Evolutionary conservation across 106 monocot species (phyloP), one percentile per base, ranked within the genome.

Genomic region (Dendrobium catenatum): DNA sequence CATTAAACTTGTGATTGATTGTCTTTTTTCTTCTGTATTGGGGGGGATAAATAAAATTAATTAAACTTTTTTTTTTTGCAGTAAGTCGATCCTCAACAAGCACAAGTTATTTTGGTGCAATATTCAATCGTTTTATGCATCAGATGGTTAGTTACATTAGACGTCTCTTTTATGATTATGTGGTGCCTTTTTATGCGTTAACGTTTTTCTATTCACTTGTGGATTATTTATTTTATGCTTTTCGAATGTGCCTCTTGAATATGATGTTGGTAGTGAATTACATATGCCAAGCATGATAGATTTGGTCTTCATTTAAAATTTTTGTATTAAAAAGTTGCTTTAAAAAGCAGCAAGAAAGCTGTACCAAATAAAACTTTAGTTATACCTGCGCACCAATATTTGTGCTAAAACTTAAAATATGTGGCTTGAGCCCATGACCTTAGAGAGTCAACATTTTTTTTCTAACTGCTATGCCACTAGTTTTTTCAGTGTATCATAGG

Each of bases 91-190:
- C 15, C 13, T 70, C 70, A 70, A 9, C 70, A 27, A 70, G 70
- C 70, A 70, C 37, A 70, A 70, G 31, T 3, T 70, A 70, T 70
- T 70, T 70, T 70, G 70, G 70, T 70, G 70, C 70, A 37, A 13
- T 11, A 31, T 31, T 70, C 13, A 70, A 9, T 70, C 70, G 4
- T 8, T 15, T 17, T 70, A 29, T 70, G 70, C 33, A 70, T 31
- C 27, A 27, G 1, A 31, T 70, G 70, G 70, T 70, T 70, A 70
- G 70, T 70, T 68, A 19, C 29, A 68, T 68, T 70, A 61, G 19
- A 4, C 20, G n/a, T 31, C 70, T 3, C 33, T 70, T 33, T 70
- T 66, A 66, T 61, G 61, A 22, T 22, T 20, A 13, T 26, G 11
- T 66, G 6, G 15, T 70, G 37, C 70, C 37, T 11, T 31, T 70